Base-by-base conservation (phyloP, 2,329 filamentous ascomycete species). In the Drechslerella stenobrocha region DNA sequence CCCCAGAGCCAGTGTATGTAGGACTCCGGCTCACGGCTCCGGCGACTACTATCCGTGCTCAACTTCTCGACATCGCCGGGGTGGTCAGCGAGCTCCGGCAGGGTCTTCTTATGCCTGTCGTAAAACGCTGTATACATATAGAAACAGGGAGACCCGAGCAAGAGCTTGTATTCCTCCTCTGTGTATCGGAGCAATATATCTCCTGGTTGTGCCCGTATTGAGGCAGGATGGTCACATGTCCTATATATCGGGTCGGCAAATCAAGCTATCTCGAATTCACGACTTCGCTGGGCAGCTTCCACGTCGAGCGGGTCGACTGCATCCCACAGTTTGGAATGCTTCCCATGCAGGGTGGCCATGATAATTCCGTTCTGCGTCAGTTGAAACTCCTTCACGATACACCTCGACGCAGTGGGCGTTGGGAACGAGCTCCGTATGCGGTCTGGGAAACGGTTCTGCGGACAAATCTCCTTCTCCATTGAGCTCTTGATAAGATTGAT, bases 251-350 rank as follows among this genome's bases (percentile, higher is more conserved):
- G 77, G 45, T 78, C 76, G 7, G 74, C 76, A 40, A 77, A 79
- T 77, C 77, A 79, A 1, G 73, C 77, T 40, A 78, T 78, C 57
- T 78, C 76, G 24, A 79, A 79, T 52, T 79, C 76, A 20, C 74
- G 74, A 0, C 76, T 75, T n/a, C 77, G 73, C 59, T 78, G 72
- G 4, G 77, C 76, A 0, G 77, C 77, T 37, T 75, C 76, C 9
- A 76, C 70, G 48, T 78, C 77, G 13, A 71, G 71, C 1, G 75
- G 75, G 15, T 77, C 75, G 2, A 72, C 57, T 5, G 70, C 72
- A 50, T 78, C 76, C 76, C 76, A 78, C 0, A 77, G 77, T 59
- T 78, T 76, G 1, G 76, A 77, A 74, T 77, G 78, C 57, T 79
- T 78, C 2, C 77, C 77, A 59, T 78, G 75, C 0, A 79, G 74